phyloP scores from a whole-genome alignment of 75 land plant genomes.

The Pinus albicaulis region DNA sequence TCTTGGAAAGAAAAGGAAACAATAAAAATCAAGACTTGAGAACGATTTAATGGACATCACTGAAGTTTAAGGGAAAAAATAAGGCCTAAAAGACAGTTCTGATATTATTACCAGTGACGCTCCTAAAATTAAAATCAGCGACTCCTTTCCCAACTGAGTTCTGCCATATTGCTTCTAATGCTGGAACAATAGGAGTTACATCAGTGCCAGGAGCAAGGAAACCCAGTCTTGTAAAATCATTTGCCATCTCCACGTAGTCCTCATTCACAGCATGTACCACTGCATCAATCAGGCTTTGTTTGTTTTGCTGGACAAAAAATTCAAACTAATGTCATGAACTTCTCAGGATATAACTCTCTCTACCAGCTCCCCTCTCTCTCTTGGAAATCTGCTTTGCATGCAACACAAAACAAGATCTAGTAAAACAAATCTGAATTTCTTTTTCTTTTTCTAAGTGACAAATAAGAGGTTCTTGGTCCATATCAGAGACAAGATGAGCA shows the following conservation, averaged over 20 bases:
- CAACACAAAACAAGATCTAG: background rate
- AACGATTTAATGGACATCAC: background rate
- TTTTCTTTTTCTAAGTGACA: background rate
- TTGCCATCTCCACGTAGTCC: slow-evolving; percentile 97
- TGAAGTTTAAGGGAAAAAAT: background rate
- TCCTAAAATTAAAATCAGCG: slow-evolving; percentile 92
- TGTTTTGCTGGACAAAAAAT: slow-evolving; percentile 73
- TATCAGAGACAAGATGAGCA: background rate
- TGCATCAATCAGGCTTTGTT: slow-evolving; percentile 96
- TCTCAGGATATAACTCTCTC: background rate
- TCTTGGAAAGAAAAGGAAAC: too few species aligned
- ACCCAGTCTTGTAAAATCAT: slow-evolving; percentile 96
- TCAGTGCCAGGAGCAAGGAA: slow-evolving; percentile 96
- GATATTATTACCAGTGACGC: slow-evolving; percentile 78
- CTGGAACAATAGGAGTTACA: slow-evolving; percentile 93
- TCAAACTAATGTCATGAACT: slow-evolving; percentile 5
- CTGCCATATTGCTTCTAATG: slow-evolving; percentile 98
- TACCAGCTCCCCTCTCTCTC: background rate
- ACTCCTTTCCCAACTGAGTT: slow-evolving; percentile 94
- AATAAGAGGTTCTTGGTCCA: background rate
- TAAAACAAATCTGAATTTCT: slow-evolving; percentile 4
- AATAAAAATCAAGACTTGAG: background rate
- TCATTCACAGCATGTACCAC: slow-evolving; percentile 99
- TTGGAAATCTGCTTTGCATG: background rate
- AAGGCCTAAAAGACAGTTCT: background rate